These are phyloP conservation scores for Boletus subcaerulescens DNA, from an alignment of 768 basidiomycete species.

Conservation along the genomic window DNA sequence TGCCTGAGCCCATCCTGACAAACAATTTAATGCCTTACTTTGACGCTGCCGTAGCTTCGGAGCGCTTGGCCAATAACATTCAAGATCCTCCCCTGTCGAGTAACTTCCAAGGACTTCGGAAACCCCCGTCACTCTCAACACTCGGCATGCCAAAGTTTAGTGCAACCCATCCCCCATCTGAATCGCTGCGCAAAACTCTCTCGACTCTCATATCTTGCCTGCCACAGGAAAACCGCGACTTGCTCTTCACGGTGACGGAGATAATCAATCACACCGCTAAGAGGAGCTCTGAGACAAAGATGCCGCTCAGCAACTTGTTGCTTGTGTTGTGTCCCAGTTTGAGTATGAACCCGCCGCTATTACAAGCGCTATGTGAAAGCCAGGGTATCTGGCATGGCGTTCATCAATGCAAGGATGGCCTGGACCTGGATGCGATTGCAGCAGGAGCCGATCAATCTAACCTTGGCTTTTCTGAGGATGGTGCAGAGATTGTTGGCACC, in stretches of 20 bases:
- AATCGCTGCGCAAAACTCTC: constrained; percentile 54
- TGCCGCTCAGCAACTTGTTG: constrained; percentile 88
- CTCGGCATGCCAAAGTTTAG: constrained; percentile 69
- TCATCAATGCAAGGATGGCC: constrained; percentile 4
- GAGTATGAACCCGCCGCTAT: constrained; percentile 69
- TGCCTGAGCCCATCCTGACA: constrained; percentile 86
- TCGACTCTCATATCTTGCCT: constrained; percentile 62
- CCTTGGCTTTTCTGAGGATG: background rate
- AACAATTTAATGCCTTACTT: constrained; percentile 67
- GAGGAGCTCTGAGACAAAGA: constrained; percentile 73
- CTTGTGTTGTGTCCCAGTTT: constrained; percentile 87
- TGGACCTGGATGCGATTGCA: constrained; percentile 1
- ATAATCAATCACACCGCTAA: constrained; percentile 74
- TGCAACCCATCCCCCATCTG: constrained; percentile 59
- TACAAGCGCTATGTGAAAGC: constrained; percentile 72
- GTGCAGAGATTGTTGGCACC: background rate
- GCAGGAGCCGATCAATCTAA: background rate
- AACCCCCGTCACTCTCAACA: constrained; percentile 78
- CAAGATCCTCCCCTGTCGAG: constrained; percentile 35
- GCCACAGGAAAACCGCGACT: constrained; percentile 77
- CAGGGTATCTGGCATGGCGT: constrained; percentile 58
- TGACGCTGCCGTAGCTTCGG: constrained; percentile 68
- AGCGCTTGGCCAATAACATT: constrained; percentile 35
- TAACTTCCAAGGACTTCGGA: constrained; percentile 48
- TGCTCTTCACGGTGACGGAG: constrained; percentile 79